phyloP scores from a whole-genome alignment of 2,329 filamentous ascomycete species.

The Penicillium sclerotiorum region DNA sequence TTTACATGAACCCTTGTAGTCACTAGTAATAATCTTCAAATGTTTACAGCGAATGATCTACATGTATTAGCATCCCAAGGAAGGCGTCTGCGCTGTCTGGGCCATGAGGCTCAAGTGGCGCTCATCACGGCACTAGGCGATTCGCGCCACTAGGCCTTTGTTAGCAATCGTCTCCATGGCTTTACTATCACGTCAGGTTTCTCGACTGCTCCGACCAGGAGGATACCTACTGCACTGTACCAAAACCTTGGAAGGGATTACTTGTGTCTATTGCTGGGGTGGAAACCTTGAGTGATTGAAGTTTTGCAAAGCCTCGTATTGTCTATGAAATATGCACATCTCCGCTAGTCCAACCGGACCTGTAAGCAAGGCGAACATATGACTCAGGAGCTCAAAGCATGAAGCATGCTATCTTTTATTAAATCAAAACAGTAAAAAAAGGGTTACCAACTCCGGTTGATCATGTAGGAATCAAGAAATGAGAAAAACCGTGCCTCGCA shows the following conservation, averaged over 20 bases:
- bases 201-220: too few relatives aligned
- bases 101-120: too few relatives aligned
- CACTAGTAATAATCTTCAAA: neutral
- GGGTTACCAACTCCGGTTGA: slow-evolving; percentile 44
- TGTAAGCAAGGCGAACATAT: slow-evolving; percentile 19
- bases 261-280: too few relatives aligned
- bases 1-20: neutral
- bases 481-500: slow-evolving; percentile 38
- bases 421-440: slow-evolving; percentile 36
- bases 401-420: slow-evolving; percentile 39
- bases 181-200: too few relatives aligned
- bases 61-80: too few relatives aligned
- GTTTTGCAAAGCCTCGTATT: slow-evolving; percentile 29
- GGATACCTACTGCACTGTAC: too few relatives aligned
- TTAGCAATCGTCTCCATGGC: too few relatives aligned
- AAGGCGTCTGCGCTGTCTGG: too few relatives aligned
- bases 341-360: slow-evolving; percentile 9
- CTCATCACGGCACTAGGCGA: too few relatives aligned
- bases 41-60: too few relatives aligned
- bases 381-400: slow-evolving; percentile 22
- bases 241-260: too few relatives aligned
- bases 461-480: slow-evolving; percentile 42
- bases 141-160: too few relatives aligned
- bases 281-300: slow-evolving; percentile 1
- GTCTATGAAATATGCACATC: slow-evolving; percentile 29